These are phyloP conservation scores for Diphasiastrum complanatum DNA, from an alignment of 83 land plant genomes.

Conservation along the genomic window DNA sequence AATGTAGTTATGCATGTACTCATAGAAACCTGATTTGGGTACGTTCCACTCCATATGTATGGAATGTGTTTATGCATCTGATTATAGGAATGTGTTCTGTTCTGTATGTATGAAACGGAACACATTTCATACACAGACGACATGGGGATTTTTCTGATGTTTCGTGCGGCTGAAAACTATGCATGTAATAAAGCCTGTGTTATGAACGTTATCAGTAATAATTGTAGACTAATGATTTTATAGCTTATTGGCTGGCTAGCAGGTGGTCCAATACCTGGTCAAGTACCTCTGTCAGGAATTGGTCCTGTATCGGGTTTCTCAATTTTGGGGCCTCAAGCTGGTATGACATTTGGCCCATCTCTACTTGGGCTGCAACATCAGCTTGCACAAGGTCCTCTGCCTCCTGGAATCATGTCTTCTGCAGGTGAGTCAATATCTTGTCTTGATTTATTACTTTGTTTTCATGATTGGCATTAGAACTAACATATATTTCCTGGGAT, in stretches of 20 bases:
- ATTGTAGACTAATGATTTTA: too few species aligned
- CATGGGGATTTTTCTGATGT: too few species aligned
- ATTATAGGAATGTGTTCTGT: too few species aligned
- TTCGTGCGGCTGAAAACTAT: too few species aligned
- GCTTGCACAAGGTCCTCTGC: slow-evolving; percentile 16
- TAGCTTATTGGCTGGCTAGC: too few species aligned
- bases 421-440: neutral
- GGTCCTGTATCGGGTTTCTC: slow-evolving; percentile 4
- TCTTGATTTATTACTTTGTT: neutral
- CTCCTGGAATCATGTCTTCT: slow-evolving; percentile 1
- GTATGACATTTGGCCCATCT: slow-evolving; percentile 18
- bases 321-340: slow-evolving; percentile 11
- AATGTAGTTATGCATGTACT: too few species aligned
- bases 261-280: neutral
- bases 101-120: too few species aligned
- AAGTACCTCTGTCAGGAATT: neutral
- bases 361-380: slow-evolving; percentile 23
- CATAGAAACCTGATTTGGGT: too few species aligned
- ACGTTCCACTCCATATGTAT: too few species aligned
- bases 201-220: too few species aligned
- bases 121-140: too few species aligned
- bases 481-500: neutral
- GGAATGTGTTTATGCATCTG: too few species aligned
- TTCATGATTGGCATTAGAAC: neutral
- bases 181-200: neutral